Evolutionary conservation across 257 asterid genomes (phyloP).

Genomic region (Nemophila menziesii): DNA sequence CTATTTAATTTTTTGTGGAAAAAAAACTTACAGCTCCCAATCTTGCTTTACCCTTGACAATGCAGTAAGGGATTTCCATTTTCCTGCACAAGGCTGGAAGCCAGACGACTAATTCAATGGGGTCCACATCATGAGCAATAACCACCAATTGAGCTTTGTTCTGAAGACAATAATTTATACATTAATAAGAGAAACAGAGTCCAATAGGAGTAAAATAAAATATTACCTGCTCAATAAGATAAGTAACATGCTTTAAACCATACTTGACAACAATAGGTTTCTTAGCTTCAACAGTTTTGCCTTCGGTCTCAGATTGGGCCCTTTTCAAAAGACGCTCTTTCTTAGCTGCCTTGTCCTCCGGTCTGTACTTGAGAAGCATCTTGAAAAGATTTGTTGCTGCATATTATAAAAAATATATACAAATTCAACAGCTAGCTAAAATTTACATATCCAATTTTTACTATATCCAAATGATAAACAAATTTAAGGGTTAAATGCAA

Average conservation of each 20-base stretch:
- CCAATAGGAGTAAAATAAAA: not conserved
- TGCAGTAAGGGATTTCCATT: constrained; percentile 38
- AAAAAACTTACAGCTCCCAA: constrained; percentile 10
- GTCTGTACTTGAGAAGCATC: constrained; percentile 42
- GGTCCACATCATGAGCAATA: constrained; percentile 25
- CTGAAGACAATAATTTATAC: constrained; percentile 4
- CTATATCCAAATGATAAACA: not conserved
- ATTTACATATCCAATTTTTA: not conserved
- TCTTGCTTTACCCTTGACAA: constrained; percentile 20
- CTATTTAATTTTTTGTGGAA: no score
- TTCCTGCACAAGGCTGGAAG: constrained; percentile 29
- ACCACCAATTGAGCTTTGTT: constrained; percentile 39
- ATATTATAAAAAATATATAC: not conserved
- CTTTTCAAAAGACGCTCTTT: constrained; percentile 32
- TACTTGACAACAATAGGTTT: constrained; percentile 19
- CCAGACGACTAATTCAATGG: constrained; percentile 33
- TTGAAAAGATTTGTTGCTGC: constrained; percentile 37
- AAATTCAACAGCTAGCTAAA: not conserved
- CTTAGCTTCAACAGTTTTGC: constrained; percentile 24
- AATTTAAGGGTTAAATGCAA: not conserved
- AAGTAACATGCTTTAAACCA: constrained; percentile 16
- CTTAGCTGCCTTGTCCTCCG: constrained; percentile 35
- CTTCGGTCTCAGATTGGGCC: constrained; percentile 40
- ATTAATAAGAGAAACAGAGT: not conserved
- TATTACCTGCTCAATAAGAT: constrained; percentile 12